A percentile compares a stretch with the other conserved stretches of the same genome.
Conservation (phyloP, 2,329 filamentous ascomycete genomes). For the Blastomyces silverae region DNA sequence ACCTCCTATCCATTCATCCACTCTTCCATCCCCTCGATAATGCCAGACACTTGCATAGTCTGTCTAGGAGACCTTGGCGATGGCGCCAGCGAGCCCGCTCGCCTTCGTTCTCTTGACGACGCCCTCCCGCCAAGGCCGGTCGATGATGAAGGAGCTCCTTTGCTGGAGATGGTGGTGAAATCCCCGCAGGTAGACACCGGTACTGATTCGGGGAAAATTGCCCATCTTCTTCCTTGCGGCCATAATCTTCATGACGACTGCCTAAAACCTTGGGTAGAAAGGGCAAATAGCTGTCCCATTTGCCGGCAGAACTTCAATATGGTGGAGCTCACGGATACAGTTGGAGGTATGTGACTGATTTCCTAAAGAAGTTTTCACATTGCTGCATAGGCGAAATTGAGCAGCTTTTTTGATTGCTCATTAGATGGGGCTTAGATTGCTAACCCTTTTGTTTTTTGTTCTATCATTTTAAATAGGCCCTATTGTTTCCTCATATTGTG, state of each 20-base stretch:
- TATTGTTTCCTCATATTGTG: conserved; percentile 52
- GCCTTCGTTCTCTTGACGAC: conserved; percentile 25
- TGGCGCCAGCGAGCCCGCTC: conserved; percentile 47
- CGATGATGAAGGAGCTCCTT: conserved; percentile 26
- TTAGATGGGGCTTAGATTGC: background rate
- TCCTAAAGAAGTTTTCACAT: conserved; percentile 8
- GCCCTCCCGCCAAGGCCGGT: conserved; percentile 26
- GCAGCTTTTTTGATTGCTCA: background rate
- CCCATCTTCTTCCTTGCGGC: conserved; percentile 66
- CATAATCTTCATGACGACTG: conserved; percentile 92
- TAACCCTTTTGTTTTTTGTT: background rate
- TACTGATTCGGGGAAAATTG: conserved; percentile 49
- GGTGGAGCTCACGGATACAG: conserved; percentile 72
- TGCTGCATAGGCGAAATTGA: background rate
- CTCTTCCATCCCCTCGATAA: conserved; percentile 35
- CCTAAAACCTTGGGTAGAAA: conserved; percentile 87
- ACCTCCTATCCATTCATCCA: conserved; percentile 27
- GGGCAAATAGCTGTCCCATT: conserved; percentile 96
- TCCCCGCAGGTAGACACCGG: conserved; percentile 21
- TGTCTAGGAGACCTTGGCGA: conserved; percentile 63
- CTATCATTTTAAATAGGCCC: conserved; percentile 38
- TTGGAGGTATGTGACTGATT: conserved; percentile 61
- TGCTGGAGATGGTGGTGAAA: conserved; percentile 10
- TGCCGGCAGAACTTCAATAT: conserved; percentile 87
- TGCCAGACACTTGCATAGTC: conserved; percentile 65